These are phyloP conservation scores for Atkinsonella texensis DNA, from an alignment of 2,329 filamentous ascomycete species.

Conservation along the genomic window DNA sequence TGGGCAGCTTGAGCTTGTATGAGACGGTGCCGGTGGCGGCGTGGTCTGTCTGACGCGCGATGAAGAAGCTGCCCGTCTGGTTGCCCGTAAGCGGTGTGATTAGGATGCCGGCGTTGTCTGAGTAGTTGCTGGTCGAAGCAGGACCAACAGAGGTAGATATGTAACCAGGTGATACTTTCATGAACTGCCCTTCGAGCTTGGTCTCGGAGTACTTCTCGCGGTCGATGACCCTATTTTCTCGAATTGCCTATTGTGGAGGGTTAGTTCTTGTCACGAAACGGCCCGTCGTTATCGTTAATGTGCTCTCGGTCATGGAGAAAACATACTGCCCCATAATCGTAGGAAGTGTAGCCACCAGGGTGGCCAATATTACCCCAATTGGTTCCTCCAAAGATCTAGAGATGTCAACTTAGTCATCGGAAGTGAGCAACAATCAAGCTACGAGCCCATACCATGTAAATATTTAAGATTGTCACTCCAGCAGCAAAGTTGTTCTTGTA, in stretches of 20 bases:
- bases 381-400: conserved; percentile 57
- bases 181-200: conserved; percentile 64
- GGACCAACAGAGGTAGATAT: conserved; percentile 45
- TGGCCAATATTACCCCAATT: conserved; percentile 76
- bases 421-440: neutral
- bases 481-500: conserved; percentile 65
- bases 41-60: conserved; percentile 56
- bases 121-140: conserved; percentile 38
- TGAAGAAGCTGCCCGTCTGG: conserved; percentile 46
- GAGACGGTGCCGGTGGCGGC: conserved; percentile 41
- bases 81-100: conserved; percentile 50
- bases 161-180: conserved; percentile 60
- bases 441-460: conserved; percentile 53
- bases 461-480: conserved; percentile 54
- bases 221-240: conserved; percentile 54
- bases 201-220: conserved; percentile 71
- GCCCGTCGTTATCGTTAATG: conserved; percentile 8
- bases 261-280: neutral
- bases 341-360: conserved; percentile 49
- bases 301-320: no score
- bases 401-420: neutral
- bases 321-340: conserved; percentile 38
- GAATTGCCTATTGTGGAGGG: conserved; percentile 30
- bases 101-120: conserved; percentile 36
- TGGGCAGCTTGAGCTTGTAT: conserved; percentile 53